Conservation (phyloP, 2,329 filamentous ascomycete genomes). For the Raffaelea ambrosiae region DNA sequence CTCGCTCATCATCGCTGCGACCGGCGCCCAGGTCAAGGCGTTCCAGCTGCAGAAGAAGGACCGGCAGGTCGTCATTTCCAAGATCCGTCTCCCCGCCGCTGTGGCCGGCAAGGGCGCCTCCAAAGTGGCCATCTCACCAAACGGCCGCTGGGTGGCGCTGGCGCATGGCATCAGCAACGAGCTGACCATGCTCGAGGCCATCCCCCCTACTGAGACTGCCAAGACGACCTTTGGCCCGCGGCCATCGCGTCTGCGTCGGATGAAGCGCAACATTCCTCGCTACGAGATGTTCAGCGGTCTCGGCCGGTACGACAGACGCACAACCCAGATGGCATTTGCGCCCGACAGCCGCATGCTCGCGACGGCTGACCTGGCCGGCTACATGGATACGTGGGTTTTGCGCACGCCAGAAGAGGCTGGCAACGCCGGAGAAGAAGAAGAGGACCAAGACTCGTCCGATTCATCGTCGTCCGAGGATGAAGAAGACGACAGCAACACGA, state of each 20-base stretch:
- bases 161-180: slow-evolving; percentile 11
- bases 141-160: slow-evolving; percentile 60
- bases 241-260: slow-evolving; percentile 37
- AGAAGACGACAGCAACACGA: slow-evolving; percentile 23
- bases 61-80: slow-evolving; percentile 56
- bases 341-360: slow-evolving; percentile 72
- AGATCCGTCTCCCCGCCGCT: slow-evolving; percentile 53
- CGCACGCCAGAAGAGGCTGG: slow-evolving; percentile 42
- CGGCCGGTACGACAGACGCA: slow-evolving; percentile 66
- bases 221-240: slow-evolving; percentile 24
- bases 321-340: slow-evolving; percentile 71
- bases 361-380: slow-evolving; percentile 72
- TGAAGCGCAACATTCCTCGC: slow-evolving; percentile 40
- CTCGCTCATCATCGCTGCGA: slow-evolving; percentile 67
- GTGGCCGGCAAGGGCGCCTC: slow-evolving; percentile 58
- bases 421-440: slow-evolving; percentile 23
- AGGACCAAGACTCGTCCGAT: slow-evolving; percentile 14
- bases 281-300: slow-evolving; percentile 55
- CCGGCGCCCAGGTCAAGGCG: slow-evolving; percentile 64
- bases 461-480: slow-evolving; percentile 17
- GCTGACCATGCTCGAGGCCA: slow-evolving; percentile 38
- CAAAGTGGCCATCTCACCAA: slow-evolving; percentile 59
- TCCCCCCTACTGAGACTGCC: slow-evolving; percentile 17
- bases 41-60: slow-evolving; percentile 56
- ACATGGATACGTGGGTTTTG: slow-evolving; percentile 78